A percentile compares a stretch with the other conserved stretches of the same genome.
Conservation (phyloP, 768 basidiomycete species). For the Sporobolomyces roseus region DNA sequence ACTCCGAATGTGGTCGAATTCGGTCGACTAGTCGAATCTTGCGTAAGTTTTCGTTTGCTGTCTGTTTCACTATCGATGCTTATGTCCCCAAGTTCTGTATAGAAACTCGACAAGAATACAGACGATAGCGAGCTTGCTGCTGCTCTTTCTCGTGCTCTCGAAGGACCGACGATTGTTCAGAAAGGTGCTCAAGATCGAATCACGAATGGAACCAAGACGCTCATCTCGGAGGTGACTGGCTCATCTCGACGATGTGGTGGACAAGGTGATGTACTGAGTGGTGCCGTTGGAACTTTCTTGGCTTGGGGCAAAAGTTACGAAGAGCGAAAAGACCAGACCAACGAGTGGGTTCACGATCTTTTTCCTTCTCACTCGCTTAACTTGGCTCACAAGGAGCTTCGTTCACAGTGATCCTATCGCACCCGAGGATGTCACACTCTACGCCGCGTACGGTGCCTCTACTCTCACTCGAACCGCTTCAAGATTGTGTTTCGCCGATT, state of each 20-base stretch:
- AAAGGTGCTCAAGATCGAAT: constrained; percentile 83
- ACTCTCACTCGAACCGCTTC: constrained; percentile 84
- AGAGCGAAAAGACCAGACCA: constrained; percentile 67
- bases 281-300: constrained; percentile 78
- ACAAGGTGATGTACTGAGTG: constrained; percentile 90
- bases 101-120: constrained; percentile 49
- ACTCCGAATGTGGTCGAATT: constrained; percentile 96
- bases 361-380: too few relatives aligned
- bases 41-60: constrained; percentile 52
- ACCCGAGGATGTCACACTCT: constrained; percentile 60
- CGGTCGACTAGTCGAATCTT: constrained; percentile 69
- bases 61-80: neutral
- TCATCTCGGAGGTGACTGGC: constrained; percentile 67
- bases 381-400: too few relatives aligned
- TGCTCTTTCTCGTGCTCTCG: constrained; percentile 67
- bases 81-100: neutral
- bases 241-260: constrained; percentile 91
- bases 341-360: constrained; percentile 12
- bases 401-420: constrained; percentile 48
- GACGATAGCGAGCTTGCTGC: constrained; percentile 57
- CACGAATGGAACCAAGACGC: constrained; percentile 62
- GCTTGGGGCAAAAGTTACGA: constrained; percentile 96
- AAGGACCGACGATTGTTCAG: constrained; percentile 82
- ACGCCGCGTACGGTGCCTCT: constrained; percentile 80
- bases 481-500: constrained; percentile 65